Conservation (phyloP, 208 protist genomes). For the Trypanosoma mega region DNA sequence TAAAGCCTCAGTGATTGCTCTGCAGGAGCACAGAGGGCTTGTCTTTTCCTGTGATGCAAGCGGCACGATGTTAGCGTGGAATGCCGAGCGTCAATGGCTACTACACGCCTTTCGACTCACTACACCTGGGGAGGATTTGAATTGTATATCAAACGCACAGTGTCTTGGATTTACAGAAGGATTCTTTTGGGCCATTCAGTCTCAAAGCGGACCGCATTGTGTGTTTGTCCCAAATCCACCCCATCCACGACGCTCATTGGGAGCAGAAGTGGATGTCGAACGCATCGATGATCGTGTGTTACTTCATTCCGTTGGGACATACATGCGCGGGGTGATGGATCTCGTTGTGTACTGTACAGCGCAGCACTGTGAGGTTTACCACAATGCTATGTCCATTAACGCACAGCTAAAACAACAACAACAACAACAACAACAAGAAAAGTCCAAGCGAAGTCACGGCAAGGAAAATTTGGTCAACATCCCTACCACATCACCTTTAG, state of each 20-base stretch:
- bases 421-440: too few species aligned
- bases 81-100: slow-evolving; percentile 21
- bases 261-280: neutral
- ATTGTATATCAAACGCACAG: neutral
- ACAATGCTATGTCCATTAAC: too few species aligned
- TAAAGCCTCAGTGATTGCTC: slow-evolving; percentile 11
- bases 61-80: slow-evolving; percentile 21
- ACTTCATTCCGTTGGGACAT: neutral
- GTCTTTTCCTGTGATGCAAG: slow-evolving; percentile 24
- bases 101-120: slow-evolving; percentile 18
- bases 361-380: too few species aligned
- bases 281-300: neutral
- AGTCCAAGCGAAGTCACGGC: too few species aligned
- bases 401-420: too few species aligned
- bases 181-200: slow-evolving; percentile 18
- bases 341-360: too few species aligned
- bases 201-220: slow-evolving; percentile 2
- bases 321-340: neutral
- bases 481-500: too few species aligned
- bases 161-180: slow-evolving; percentile 20
- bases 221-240: slow-evolving; percentile 16
- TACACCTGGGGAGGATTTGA: neutral
- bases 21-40: neutral
- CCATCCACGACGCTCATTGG: neutral
- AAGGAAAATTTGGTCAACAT: too few species aligned